Base-by-base conservation (phyloP, 2,329 filamentous ascomycete species). In the Sclerotiophoma versabilis region DNA sequence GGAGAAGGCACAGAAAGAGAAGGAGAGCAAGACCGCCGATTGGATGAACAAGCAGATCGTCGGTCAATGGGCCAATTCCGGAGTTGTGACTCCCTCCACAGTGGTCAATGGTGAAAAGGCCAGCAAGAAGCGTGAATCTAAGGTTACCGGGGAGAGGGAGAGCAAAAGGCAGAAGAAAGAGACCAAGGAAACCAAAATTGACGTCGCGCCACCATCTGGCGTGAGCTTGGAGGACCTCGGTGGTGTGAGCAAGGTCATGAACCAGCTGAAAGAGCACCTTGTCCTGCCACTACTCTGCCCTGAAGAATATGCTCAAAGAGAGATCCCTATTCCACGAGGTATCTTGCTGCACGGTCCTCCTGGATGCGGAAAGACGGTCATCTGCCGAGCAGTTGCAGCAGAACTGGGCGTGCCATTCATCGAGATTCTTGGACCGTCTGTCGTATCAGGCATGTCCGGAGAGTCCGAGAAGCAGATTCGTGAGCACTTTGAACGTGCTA, bases 401-500 rank as follows among this genome's bases (percentile, higher is more conserved):
- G 85, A 87, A 58, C 79, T 93, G 17, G 88, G 87, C 1, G 86
- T 92, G 2, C 87, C 91, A 0, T 93, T 92, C 67, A 88, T 96
- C 55, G 84, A 91, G 1, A 87, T 95, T n/a, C 88, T 90, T 0
- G 91, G 90, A 0, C 90, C 91, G 1, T 90, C 89, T 0, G 84
- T 96, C 27, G 88, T 96, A 0, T 91, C 89, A 14, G 91, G 91
- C 17, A 95, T 93, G 87, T 95, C 90, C 27, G 91, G 91, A 64
- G 92, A 95, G 70, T 93, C 90, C 0, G 91, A 96, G 74, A 93
- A 93, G 77, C 91, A 92, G 56, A 85, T 96, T 23, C 82, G 91
- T 29, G 90, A 93, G 61, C 83, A 92, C 41, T 96, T 96, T 57
- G 93, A 98, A 11, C 91, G 95, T 68, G 95, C 95, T 0, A 91